phyloP scores from a whole-genome alignment of 371 early-diverging fungal genomes.

The Mucor plumbeus region DNA sequence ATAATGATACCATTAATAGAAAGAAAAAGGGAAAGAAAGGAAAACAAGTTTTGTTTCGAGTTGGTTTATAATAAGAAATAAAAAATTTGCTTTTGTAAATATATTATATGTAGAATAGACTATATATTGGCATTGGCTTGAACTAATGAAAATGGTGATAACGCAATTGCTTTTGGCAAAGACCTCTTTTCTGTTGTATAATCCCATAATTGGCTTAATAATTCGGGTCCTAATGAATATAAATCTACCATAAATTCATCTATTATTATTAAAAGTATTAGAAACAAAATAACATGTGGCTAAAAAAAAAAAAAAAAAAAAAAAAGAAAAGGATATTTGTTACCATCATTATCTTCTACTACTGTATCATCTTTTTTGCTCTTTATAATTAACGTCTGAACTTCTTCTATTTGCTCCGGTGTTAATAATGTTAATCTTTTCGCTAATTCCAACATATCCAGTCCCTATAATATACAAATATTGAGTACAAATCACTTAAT shows the following conservation, averaged over 20 bases:
- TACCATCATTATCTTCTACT: constrained; percentile 39
- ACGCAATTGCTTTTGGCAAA: not conserved
- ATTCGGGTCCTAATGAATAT: constrained; percentile 47
- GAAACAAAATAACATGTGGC: too few species aligned
- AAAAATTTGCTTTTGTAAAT: not conserved
- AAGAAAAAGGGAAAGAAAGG: constrained; percentile 62
- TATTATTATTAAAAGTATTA: constrained; percentile 11
- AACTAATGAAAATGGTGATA: constrained; percentile 31
- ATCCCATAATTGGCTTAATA: constrained; percentile 46
- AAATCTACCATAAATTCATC: constrained; percentile 51
- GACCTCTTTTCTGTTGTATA: constrained; percentile 28
- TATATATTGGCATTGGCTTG: constrained; percentile 28
- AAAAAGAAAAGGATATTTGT: too few species aligned
- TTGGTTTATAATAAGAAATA: constrained; percentile 43
- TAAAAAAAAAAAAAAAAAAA: too few species aligned
- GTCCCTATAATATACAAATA: constrained; percentile 20
- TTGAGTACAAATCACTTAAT: not conserved
- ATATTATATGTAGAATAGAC: not conserved
- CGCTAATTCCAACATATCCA: constrained; percentile 52
- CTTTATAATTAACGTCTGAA: constrained; percentile 33
- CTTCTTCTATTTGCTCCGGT: constrained; percentile 34
- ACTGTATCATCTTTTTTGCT: constrained; percentile 32
- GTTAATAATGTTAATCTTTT: constrained; percentile 32
- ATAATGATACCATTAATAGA: constrained; percentile 5
- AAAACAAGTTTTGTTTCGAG: constrained; percentile 64